These are phyloP conservation scores for Phylloporus scabripes DNA, from an alignment of 768 basidiomycete species.

Conservation along the genomic window DNA sequence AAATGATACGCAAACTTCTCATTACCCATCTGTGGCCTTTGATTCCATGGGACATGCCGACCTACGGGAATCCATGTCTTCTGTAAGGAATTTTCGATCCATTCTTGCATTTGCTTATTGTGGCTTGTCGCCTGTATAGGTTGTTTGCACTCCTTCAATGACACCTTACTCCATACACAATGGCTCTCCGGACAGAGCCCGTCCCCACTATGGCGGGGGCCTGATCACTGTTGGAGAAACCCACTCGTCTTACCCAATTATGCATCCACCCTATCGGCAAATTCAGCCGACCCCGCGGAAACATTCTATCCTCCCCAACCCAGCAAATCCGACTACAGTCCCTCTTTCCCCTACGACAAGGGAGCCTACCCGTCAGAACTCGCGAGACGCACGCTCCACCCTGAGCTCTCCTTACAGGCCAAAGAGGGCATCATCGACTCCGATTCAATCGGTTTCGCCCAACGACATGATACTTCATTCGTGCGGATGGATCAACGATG, in stretches of 20 bases:
- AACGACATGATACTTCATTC: neutral
- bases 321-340: neutral
- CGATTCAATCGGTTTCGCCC: neutral
- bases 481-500: conserved; percentile 7
- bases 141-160: neutral
- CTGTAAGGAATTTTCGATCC: neutral
- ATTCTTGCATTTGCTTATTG: neutral
- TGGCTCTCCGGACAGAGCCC: too few species aligned
- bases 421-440: neutral
- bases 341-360: too few species aligned
- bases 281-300: neutral
- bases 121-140: neutral
- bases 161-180: too few species aligned
- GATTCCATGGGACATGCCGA: too few species aligned
- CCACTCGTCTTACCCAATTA: neutral
- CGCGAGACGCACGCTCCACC: neutral
- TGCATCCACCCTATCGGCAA: neutral
- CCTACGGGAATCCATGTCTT: neutral
- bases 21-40: too few species aligned
- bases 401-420: neutral
- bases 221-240: neutral
- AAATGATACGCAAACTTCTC: neutral
- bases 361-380: neutral
- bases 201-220: neutral
- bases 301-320: neutral